phyloP scores from a whole-genome alignment of 2,329 filamentous ascomycete genomes.

The Epichloe glyceriae region DNA sequence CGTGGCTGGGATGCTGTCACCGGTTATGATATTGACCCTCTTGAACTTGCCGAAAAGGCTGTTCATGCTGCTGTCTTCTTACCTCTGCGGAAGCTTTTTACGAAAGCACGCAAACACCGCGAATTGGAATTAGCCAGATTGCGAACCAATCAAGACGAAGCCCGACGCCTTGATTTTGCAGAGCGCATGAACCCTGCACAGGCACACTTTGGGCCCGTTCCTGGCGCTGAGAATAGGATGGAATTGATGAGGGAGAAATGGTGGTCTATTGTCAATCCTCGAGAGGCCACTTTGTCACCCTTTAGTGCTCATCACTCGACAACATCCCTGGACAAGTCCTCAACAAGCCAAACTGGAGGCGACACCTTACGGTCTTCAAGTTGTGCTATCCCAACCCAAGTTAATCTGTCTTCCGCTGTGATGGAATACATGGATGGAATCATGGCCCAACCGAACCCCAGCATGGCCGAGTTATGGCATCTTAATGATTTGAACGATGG shows the following conservation, averaged over 20 bases:
- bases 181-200: slow-evolving; percentile 32
- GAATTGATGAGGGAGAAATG: slow-evolving; percentile 36
- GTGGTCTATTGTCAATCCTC: slow-evolving; percentile 33
- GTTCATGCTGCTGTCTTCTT: slow-evolving; percentile 38
- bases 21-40: slow-evolving; percentile 24
- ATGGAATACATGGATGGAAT: slow-evolving; percentile 25
- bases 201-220: slow-evolving; percentile 33
- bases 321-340: neutral
- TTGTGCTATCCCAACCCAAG: slow-evolving; percentile 8
- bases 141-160: slow-evolving; percentile 33
- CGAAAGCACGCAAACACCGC: slow-evolving; percentile 38
- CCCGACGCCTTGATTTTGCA: slow-evolving; percentile 33
- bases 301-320: neutral
- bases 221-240: slow-evolving; percentile 32
- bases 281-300: slow-evolving; percentile 9
- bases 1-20: slow-evolving; percentile 36
- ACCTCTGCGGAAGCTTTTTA: slow-evolving; percentile 40
- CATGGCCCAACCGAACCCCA: slow-evolving; percentile 25
- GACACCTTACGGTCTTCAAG: slow-evolving; percentile 6
- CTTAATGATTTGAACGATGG: neutral
- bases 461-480: slow-evolving; percentile 22
- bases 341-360: slow-evolving; percentile 6
- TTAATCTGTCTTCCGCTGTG: slow-evolving; percentile 16
- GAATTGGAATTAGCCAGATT: slow-evolving; percentile 37
- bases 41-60: slow-evolving; percentile 31